Evolutionary conservation across 257 asterid genomes (phyloP).

Genomic region (Solanum microdontum): DNA sequence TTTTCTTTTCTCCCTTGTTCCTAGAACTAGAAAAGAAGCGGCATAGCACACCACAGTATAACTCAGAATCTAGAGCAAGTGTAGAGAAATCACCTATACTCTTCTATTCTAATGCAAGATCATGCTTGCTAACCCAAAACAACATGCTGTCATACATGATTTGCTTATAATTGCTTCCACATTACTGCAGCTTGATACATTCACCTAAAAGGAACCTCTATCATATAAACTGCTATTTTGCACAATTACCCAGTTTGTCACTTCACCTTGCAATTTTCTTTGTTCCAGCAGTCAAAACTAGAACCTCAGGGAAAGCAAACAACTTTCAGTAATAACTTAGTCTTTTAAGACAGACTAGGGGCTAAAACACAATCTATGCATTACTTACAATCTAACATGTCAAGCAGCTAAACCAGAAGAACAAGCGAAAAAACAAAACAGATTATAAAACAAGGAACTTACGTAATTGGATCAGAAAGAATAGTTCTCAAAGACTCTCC

Average conservation of each 20-base stretch:
- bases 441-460: slow-evolving; percentile 10
- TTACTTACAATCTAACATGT: neutral
- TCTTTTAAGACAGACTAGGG: neutral
- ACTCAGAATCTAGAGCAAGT: neutral
- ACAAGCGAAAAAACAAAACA: neutral
- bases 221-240: neutral
- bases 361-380: neutral
- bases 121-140: neutral
- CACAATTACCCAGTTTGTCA: neutral
- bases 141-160: neutral
- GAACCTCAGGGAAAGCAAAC: neutral
- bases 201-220: neutral
- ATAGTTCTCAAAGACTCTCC: slow-evolving; percentile 67
- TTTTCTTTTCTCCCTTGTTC: neutral
- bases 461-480: slow-evolving; percentile 85
- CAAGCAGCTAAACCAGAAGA: neutral
- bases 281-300: neutral
- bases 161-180: neutral
- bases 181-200: neutral
- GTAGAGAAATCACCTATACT: neutral
- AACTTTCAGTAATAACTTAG: neutral
- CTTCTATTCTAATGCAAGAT: neutral
- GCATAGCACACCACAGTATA: neutral
- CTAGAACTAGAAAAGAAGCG: neutral
- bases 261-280: neutral